Conservation (phyloP, 108 stramenopile genomes). For the Cyclotella kingstonii region DNA sequence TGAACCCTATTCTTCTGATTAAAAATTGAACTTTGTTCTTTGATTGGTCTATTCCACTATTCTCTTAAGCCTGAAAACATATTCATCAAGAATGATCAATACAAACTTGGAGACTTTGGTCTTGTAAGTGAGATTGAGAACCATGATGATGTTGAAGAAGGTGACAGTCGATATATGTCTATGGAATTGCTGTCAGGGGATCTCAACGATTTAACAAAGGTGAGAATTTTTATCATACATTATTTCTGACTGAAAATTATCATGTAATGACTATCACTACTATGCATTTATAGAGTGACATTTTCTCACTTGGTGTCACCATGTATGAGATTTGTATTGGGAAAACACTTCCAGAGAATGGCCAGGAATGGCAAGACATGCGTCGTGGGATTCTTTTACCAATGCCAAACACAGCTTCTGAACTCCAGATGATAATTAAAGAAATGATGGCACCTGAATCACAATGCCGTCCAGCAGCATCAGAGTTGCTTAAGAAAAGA, state of each 20-base stretch:
- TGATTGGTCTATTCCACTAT: no score
- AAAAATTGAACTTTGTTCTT: no score
- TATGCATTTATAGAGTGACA: constrained; percentile 59
- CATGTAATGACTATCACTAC: neutral
- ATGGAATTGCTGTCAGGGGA: constrained; percentile 88
- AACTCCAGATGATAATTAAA: constrained; percentile 64
- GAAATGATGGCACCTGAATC: constrained; percentile 81
- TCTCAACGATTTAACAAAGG: constrained; percentile 85
- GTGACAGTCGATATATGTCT: constrained; percentile 94
- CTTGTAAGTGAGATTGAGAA: constrained; percentile 73
- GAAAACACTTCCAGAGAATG: constrained; percentile 71
- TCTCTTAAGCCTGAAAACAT: constrained; percentile 81
- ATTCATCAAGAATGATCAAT: constrained; percentile 89
- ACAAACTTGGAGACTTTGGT: constrained; percentile 94
- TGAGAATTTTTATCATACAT: constrained; percentile 8
- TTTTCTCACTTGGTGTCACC: constrained; percentile 91
- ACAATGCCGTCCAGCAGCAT: constrained; percentile 65
- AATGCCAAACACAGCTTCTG: constrained; percentile 61
- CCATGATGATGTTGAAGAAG: constrained; percentile 81
- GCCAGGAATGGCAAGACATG: constrained; percentile 90
- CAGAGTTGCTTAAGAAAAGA: constrained; percentile 63
- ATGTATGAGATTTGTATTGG: constrained; percentile 88
- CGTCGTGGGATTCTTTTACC: constrained; percentile 66
- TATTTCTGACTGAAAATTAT: neutral
- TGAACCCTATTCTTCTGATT: no score